Conservation (phyloP, 1,139 yeast species). For the Kodamaea alishanica region DNA sequence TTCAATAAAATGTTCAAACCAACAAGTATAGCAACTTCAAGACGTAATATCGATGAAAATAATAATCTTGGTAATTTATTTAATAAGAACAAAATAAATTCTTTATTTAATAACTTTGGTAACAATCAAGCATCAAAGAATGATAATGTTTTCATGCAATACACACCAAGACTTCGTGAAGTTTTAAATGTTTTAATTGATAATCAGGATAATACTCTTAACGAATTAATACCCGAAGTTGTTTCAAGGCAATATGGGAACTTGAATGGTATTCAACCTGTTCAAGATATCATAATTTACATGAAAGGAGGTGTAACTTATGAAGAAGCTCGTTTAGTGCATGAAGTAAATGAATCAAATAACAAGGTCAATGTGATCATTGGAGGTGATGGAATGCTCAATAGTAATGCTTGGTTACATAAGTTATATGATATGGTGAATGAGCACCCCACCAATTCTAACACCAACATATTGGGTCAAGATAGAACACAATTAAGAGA, state of each 20-base stretch:
- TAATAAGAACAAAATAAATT: conserved; percentile 25
- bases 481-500: conserved; percentile 24
- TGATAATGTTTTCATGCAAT: conserved; percentile 59
- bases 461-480: conserved; percentile 9
- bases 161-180: conserved; percentile 67
- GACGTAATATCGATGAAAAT: neutral
- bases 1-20: conserved; percentile 25
- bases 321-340: conserved; percentile 83
- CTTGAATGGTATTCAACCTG: conserved; percentile 23
- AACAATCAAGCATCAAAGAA: conserved; percentile 23
- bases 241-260: conserved; percentile 34
- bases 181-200: conserved; percentile 24
- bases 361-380: conserved; percentile 50
- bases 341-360: conserved; percentile 60
- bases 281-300: conserved; percentile 78
- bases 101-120: conserved; percentile 22
- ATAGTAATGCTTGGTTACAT: conserved; percentile 53
- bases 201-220: conserved; percentile 12
- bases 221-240: conserved; percentile 19
- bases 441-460: conserved; percentile 7
- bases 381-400: conserved; percentile 75
- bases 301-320: conserved; percentile 89
- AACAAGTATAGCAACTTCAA: conserved; percentile 11
- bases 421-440: conserved; percentile 26
- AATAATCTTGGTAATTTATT: conserved; percentile 25